Conservation (phyloP, 2,329 filamentous ascomycete species). For the Botrytis tulipae region DNA sequence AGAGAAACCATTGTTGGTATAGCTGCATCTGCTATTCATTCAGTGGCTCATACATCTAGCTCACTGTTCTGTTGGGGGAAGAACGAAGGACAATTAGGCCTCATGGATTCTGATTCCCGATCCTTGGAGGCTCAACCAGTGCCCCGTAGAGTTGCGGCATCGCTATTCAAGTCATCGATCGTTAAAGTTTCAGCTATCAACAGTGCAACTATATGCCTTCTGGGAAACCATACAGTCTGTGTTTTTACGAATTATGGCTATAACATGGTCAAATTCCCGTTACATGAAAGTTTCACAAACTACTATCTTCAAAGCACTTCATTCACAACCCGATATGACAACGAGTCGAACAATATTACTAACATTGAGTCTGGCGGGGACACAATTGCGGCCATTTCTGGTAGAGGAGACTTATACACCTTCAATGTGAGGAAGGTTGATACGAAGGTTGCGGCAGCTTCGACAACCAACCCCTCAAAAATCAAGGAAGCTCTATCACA, state of each 20-base stretch:
- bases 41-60: conserved; percentile 77
- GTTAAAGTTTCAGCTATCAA: conserved; percentile 84
- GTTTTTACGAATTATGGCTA: conserved; percentile 96
- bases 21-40: conserved; percentile 88
- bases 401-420: conserved; percentile 83
- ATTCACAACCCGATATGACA: conserved; percentile 63
- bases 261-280: conserved; percentile 81
- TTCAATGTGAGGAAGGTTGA: conserved; percentile 72
- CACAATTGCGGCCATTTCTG: conserved; percentile 85
- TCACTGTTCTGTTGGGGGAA: conserved; percentile 93
- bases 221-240: conserved; percentile 86
- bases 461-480: conserved; percentile 89
- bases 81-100: conserved; percentile 87
- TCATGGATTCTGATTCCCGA: conserved; percentile 92
- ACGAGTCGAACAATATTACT: conserved; percentile 64
- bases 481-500: conserved; percentile 78
- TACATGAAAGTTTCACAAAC: conserved; percentile 67
- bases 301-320: conserved; percentile 66
- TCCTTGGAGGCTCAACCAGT: conserved; percentile 80
- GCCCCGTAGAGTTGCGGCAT: conserved; percentile 85
- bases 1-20: conserved; percentile 78
- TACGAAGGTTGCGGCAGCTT: conserved; percentile 54
- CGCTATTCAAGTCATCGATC: conserved; percentile 71
- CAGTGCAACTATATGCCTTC: conserved; percentile 78
- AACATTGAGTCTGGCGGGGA: conserved; percentile 83